Base-by-base conservation (phyloP, 2,329 filamentous ascomycete species). In the Cladosporium sp. region DNA sequence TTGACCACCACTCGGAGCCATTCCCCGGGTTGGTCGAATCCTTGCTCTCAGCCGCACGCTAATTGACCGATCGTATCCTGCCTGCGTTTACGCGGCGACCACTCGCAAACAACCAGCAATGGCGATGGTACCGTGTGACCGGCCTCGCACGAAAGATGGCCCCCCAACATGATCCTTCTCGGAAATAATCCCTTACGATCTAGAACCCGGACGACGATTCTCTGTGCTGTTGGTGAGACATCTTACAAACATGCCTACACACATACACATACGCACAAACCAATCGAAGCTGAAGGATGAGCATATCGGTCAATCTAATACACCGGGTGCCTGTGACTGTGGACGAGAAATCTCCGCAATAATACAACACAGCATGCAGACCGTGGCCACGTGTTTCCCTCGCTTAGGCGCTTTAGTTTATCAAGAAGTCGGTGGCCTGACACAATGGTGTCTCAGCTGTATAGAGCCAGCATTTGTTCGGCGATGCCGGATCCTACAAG, bases 31-130 rank as follows among this genome's bases (percentile, higher is more conserved):
- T 48, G 18, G 36, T 18, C 14, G 14, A 58, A 48, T 60, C 39
- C 58, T 60, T 46, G 58, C 46, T 26, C 58, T 60, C 58, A 60
- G 58, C 58, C 58, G 58, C 58, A 60, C 58, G 21, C 23, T 34
- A 36, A 16, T 7, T 18, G 11, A 8, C n/a, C 39, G n/a, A 23
- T 39, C 23, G 48, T 51, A 39, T 39, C 32, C 21, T 57, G 21
- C 32, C 21, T 57, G 21, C 54, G 30, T 25, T 32, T 32, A 57
- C 54, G 54, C 54, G 30, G 32, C 21, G 28, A 57, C 30, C 54
- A 18, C 54, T 23, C 14, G 21, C 21, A 36, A 23, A 18, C 18
- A 57, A 34, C 21, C 13, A 36, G n/a, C 21, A 25, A 23, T 25
- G 54, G 21, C 54, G 18, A 57, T 57, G 32, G 13, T 57, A 57